These are phyloP conservation scores for Chlorella sp. DNA, from an alignment of 139 green algal species.

Conservation along the genomic window DNA sequence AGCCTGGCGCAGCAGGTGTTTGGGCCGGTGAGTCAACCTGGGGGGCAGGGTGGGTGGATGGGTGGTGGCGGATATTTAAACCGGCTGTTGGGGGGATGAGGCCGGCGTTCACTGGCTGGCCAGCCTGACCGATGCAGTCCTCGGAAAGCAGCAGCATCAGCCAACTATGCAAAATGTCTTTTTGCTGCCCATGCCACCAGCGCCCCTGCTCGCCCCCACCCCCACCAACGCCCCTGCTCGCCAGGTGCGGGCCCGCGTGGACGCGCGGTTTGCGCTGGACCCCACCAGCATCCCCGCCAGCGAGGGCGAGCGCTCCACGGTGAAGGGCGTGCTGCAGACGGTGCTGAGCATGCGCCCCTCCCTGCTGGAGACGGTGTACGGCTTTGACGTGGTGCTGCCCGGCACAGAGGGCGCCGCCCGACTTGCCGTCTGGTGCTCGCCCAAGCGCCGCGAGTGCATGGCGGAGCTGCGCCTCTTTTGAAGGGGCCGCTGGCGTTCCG, in stretches of 20 bases:
- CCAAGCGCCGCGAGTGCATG: slow-evolving; percentile 66
- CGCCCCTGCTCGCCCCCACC: too few relatives aligned
- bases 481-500: background rate
- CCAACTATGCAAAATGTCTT: too few relatives aligned
- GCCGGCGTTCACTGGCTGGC: too few relatives aligned
- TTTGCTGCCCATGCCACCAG: too few relatives aligned
- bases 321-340: slow-evolving; percentile 47
- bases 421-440: slow-evolving; percentile 73
- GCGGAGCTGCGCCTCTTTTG: slow-evolving; percentile 67
- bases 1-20: slow-evolving; percentile 78
- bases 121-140: too few relatives aligned
- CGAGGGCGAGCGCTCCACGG: slow-evolving; percentile 43
- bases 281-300: slow-evolving; percentile 42
- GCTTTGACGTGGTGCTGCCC: slow-evolving; percentile 66
- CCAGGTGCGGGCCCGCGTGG: slow-evolving; percentile 60
- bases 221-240: background rate
- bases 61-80: too few relatives aligned
- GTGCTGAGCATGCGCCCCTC: slow-evolving; percentile 57
- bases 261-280: slow-evolving; percentile 70
- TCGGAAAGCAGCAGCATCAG: too few relatives aligned
- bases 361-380: slow-evolving; percentile 64
- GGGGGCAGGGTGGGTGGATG: too few relatives aligned
- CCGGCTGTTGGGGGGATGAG: too few relatives aligned
- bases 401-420: slow-evolving; percentile 58
- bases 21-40: slow-evolving; percentile 60